Evolutionary conservation across 805 yeast species (phyloP), one percentile per base, ranked within the genome.

Genomic region (Metschnikowia hibisci): DNA sequence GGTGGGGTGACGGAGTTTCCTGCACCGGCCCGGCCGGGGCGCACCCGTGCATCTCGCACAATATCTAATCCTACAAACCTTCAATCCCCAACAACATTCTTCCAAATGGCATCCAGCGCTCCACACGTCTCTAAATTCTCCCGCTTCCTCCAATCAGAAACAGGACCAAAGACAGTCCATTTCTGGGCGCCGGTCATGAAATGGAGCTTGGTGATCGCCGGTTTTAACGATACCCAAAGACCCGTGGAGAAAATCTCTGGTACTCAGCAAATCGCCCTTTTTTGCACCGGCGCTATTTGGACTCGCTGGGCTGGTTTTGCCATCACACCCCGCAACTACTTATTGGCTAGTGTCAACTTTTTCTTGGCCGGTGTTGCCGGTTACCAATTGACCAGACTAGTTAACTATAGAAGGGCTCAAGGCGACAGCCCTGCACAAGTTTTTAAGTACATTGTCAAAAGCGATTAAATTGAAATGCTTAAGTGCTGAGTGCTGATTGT

Each of bases 151-250:
- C 78, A 82, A 55, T 82, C 96, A 13, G 95, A 85, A 62, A 87
- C 99, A 14, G 99, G 99, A 26, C 99, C 99, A 32, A 82, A 71
- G 62, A 91, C 99, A n/a, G 90, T 93, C 44, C 99, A 91, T 62
- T 91, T 91, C 68, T 91, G 99, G 99, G 95, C 76, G 1, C 75
- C 75, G 9, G 69, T 69, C 4, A 58, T 67, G 51, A 71, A 83
- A 70, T 91, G 99, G 99, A 75, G 86, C 12, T 74, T 91, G 48
- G 98, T 93, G 23, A 56, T 88, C 54, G 99, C 99, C 12, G 98
- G 99, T 45, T 73, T 87, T 49, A 82, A 76, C 58, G 99, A 91
- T 65, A 70, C 84, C 50, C 74, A 78, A 50, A 82, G 98, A 69
- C 98, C 99, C 1, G 96, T 88, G 31, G 96, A 91, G 58, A 82